phyloP scores from a whole-genome alignment of 1,139 yeast species.

The Yamadazyma friedrichii region DNA sequence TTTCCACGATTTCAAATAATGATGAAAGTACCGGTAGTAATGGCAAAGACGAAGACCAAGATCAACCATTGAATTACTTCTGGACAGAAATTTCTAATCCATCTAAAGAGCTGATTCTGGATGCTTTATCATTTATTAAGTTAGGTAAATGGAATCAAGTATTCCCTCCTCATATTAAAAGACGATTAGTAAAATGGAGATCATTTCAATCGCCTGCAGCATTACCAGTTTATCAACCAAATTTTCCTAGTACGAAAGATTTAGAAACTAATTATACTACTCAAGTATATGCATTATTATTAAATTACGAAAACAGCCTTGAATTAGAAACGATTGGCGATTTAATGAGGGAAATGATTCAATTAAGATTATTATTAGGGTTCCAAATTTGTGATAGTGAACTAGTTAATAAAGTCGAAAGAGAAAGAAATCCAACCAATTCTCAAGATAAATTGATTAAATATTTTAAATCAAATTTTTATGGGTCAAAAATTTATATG shows the following conservation, averaged over 20 bases:
- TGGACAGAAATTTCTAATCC: conserved; percentile 76
- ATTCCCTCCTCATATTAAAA: conserved; percentile 65
- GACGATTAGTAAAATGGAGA: conserved; percentile 82
- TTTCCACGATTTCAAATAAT: conserved; percentile 8
- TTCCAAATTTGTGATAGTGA: conserved; percentile 85
- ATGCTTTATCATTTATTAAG: conserved; percentile 39
- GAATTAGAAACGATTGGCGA: conserved; percentile 57
- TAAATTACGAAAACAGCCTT: conserved; percentile 52
- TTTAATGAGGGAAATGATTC: conserved; percentile 83
- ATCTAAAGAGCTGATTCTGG: conserved; percentile 53
- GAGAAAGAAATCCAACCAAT: conserved; percentile 59
- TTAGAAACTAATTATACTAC: conserved; percentile 62
- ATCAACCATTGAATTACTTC: conserved; percentile 27
- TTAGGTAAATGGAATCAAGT: conserved; percentile 80
- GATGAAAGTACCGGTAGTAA: neutral
- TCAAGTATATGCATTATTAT: conserved; percentile 62
- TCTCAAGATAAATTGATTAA: conserved; percentile 38
- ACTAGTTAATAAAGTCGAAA: conserved; percentile 63
- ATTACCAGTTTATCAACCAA: conserved; percentile 74
- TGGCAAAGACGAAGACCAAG: neutral
- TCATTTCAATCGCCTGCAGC: conserved; percentile 93
- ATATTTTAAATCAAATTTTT: conserved; percentile 39
- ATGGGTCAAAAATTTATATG: conserved; percentile 67
- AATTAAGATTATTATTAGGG: conserved; percentile 77
- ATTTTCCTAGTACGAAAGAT: conserved; percentile 70